These are phyloP conservation scores for Puccinia horiana DNA, from an alignment of 1,284 basidiomycete species.

Conservation along the genomic window DNA sequence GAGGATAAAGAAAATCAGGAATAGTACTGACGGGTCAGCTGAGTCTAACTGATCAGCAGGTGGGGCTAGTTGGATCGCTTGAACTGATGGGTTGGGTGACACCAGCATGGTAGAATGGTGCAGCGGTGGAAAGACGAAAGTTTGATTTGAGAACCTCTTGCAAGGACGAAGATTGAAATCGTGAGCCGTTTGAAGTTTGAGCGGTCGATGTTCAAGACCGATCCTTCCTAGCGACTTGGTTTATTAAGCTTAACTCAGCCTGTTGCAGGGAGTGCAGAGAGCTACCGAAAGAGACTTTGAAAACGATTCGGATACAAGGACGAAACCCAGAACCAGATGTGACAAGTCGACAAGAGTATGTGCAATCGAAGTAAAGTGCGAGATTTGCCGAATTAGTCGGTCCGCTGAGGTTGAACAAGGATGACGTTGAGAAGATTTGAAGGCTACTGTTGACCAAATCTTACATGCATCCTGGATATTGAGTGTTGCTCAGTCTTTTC, in stretches of 20 bases:
- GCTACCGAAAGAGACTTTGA: no score
- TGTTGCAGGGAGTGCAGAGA: not conserved
- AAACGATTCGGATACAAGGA: no score
- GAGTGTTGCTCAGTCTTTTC: no score
- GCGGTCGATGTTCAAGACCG: not conserved
- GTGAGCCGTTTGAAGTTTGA: not conserved
- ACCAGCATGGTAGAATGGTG: slow-evolving; percentile 11
- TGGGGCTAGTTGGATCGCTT: not conserved
- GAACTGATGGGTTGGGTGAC: slow-evolving; percentile 17
- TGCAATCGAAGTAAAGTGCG: no score
- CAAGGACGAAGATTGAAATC: not conserved
- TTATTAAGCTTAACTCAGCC: not conserved
- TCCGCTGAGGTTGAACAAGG: no score
- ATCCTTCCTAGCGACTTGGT: not conserved
- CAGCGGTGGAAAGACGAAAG: not conserved
- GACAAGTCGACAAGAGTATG: no score
- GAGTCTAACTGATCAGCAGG: not conserved
- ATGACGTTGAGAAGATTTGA: no score
- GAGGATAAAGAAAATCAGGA: no score
- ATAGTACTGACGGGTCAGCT: slow-evolving; percentile 35
- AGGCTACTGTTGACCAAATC: no score
- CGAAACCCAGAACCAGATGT: no score
- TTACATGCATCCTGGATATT: no score
- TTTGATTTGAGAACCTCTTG: not conserved
- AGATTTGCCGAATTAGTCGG: no score